These are phyloP conservation scores for Lepiota subincarnata DNA, from an alignment of 768 basidiomycete species.

Conservation along the genomic window DNA sequence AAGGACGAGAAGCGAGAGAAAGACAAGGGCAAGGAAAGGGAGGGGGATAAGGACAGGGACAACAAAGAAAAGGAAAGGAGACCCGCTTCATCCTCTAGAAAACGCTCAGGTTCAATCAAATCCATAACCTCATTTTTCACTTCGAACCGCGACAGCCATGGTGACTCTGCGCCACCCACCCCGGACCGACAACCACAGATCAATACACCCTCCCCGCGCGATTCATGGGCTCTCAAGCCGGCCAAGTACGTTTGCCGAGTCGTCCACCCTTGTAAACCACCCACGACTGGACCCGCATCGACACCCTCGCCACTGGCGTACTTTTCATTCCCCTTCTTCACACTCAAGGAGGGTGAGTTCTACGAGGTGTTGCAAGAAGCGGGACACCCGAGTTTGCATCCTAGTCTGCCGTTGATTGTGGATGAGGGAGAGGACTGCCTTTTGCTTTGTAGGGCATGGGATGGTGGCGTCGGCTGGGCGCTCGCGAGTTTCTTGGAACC, in stretches of 20 bases:
- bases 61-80: constrained; percentile 15
- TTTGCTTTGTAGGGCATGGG: constrained; percentile 58
- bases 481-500: constrained; percentile 79
- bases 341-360: constrained; percentile 54
- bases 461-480: constrained; percentile 68
- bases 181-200: constrained; percentile 18
- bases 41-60: constrained; percentile 21
- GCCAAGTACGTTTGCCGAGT: constrained; percentile 66
- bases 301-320: constrained; percentile 42
- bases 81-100: constrained; percentile 12
- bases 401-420: constrained; percentile 70
- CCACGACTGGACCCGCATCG: constrained; percentile 41
- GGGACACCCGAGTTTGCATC: constrained; percentile 73
- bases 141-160: constrained; percentile 16
- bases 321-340: constrained; percentile 75
- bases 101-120: constrained; percentile 32
- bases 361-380: constrained; percentile 71
- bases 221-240: constrained; percentile 42
- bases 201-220: constrained; percentile 27
- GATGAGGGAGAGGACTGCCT: constrained; percentile 79
- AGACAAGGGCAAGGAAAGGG: constrained; percentile 13
- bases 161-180: constrained; percentile 9
- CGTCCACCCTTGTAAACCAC: constrained; percentile 66
- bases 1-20: constrained; percentile 12
- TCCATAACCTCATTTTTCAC: constrained; percentile 33